Evolutionary conservation across 345 rosid species (phyloP).

Genomic region (Boechera stricta): DNA sequence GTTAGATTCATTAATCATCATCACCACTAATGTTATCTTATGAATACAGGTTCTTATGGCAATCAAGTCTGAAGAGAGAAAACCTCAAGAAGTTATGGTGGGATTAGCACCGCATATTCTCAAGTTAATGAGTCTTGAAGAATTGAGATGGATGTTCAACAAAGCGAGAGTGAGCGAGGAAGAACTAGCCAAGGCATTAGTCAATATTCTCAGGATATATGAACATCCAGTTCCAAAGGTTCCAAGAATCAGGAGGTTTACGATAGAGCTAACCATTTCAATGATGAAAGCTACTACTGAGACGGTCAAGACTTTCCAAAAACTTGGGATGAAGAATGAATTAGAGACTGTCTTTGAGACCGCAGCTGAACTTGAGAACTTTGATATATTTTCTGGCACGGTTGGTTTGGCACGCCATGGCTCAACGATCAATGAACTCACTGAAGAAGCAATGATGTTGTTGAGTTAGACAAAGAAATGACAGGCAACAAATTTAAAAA

Average conservation of each 20-base stretch:
- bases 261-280: conserved; percentile 77
- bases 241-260: conserved; percentile 84
- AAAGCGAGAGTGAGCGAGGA: conserved; percentile 54
- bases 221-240: conserved; percentile 69
- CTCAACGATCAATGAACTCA: conserved; percentile 64
- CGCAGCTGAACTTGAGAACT: conserved; percentile 76
- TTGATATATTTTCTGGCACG: conserved; percentile 75
- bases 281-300: conserved; percentile 62
- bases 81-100: conserved; percentile 83
- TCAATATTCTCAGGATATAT: conserved; percentile 62
- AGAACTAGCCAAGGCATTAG: conserved; percentile 56
- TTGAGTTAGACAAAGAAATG: too few relatives aligned
- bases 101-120: conserved; percentile 82
- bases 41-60: conserved; percentile 68
- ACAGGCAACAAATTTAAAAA: too few relatives aligned
- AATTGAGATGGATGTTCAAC: conserved; percentile 55
- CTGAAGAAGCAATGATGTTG: conserved; percentile 58
- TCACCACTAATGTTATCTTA: conserved; percentile 12
- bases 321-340: conserved; percentile 56
- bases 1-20: conserved; percentile 2
- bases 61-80: conserved; percentile 52
- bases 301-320: conserved; percentile 48
- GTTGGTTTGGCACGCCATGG: conserved; percentile 78
- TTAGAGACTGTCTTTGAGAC: conserved; percentile 67
- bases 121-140: conserved; percentile 58